A percentile compares a stretch with the other conserved stretches of the same genome.
These are phyloP conservation scores for Colletotrichum limetticola DNA, from an alignment of 2,329 filamentous ascomycete genomes.

Conservation along the genomic window DNA sequence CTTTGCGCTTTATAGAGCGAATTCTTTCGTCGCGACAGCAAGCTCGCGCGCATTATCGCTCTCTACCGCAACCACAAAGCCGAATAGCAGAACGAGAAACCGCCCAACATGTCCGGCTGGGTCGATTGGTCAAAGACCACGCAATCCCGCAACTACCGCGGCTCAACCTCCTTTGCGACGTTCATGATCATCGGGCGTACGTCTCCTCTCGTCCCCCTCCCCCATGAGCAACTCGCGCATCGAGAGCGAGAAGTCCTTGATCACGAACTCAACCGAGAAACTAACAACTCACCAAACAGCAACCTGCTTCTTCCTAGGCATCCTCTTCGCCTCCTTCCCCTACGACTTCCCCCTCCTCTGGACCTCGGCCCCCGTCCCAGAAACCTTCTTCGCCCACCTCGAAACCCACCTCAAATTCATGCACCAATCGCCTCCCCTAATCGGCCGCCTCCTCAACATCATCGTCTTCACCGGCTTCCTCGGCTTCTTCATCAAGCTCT, in stretches of 20 bases:
- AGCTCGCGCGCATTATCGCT: not conserved
- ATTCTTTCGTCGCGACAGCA: not conserved
- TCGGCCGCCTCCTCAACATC: slow-evolving; percentile 93
- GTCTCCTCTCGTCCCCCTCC: slow-evolving; percentile 49
- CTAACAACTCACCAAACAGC: slow-evolving; percentile 56
- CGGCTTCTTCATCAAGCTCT: slow-evolving; percentile 94
- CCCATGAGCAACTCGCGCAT: not conserved
- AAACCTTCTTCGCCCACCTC: slow-evolving; percentile 82
- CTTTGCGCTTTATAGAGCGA: not conserved
- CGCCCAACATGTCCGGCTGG: slow-evolving; percentile 34
- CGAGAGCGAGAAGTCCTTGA: too few species aligned
- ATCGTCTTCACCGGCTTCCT: slow-evolving; percentile 87
- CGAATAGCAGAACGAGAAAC: not conserved
- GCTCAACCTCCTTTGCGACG: slow-evolving; percentile 85
- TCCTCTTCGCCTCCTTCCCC: slow-evolving; percentile 95
- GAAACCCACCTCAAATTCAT: slow-evolving; percentile 92
- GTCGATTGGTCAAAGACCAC: slow-evolving; percentile 68
- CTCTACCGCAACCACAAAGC: not conserved
- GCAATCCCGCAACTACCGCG: slow-evolving; percentile 66
- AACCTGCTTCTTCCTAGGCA: slow-evolving; percentile 97
- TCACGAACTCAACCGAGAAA: too few species aligned
- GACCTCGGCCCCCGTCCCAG: slow-evolving; percentile 72
- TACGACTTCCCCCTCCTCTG: slow-evolving; percentile 95
- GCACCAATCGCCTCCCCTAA: slow-evolving; percentile 90
- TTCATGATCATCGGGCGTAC: slow-evolving; percentile 96